Evolutionary conservation across 2,329 filamentous ascomycete genomes (phyloP), one percentile per base, ranked within the genome.

Genomic region (Diplodia mutila): DNA sequence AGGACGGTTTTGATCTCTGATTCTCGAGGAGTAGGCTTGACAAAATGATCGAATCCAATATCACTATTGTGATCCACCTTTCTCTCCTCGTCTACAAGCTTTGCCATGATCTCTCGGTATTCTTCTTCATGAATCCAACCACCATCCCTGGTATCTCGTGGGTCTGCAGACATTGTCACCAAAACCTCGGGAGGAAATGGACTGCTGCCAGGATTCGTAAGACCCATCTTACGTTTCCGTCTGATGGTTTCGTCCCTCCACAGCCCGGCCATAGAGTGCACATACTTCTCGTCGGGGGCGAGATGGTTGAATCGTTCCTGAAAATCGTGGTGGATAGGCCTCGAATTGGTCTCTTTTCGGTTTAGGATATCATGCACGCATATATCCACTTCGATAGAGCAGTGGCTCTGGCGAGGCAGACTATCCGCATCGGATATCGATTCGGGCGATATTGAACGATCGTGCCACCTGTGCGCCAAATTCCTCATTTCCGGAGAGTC

Each of bases 41-140:
- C 82, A 76, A 94, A 95, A 0, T 80, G 85, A 32, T 91, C 87
- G 72, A 94, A 94, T 0, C 81, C 83, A 14, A 86, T 70, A 11
- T 82, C 75, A 6, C 77, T 73, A 18, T 77, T 81, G 27, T 81
- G 77, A 29, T 79, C 80, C 84, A 82, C 5, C 4, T 79, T 78
- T 69, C 82, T 85, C 75, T 97, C 93, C 27, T 90, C 83, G 1
- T 80, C 75, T 9, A 91, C 86, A 27, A 96, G 82, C 29, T 85
- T 80, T 34, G 82, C 78, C 1, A 97, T 82, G 72, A 91, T 85
- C 52, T 89, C 82, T 37, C 87, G 84, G 74, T 90, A 94, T 74
- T 97, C 94, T 55, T 92, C 89, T 76, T 98, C 94, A 72, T 97
- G 94, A 66, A 97, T 90, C 94, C 95, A 99, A 0, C 89, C 90